Evolutionary conservation across 140 eudicot genomes (phyloP).

Genomic region (Oenanthe javanica): DNA sequence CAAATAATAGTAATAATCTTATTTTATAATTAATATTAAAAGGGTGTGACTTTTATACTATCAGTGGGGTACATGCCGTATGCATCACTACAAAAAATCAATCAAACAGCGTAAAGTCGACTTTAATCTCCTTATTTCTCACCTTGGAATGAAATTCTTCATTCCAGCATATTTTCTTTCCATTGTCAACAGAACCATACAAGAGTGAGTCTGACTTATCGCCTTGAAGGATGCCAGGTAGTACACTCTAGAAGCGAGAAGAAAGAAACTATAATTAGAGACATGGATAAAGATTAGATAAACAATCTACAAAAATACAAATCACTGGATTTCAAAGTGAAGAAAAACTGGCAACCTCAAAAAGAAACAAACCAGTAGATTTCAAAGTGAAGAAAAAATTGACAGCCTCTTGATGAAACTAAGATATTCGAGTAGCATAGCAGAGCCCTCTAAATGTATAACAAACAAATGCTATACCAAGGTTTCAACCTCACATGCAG

Average conservation of each 20-base stretch:
- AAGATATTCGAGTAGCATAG: neutral
- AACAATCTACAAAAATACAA: neutral
- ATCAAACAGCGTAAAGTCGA: neutral
- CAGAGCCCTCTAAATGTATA: neutral
- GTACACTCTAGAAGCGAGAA: conserved; percentile 63
- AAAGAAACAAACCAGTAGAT: neutral
- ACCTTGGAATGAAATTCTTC: conserved; percentile 93
- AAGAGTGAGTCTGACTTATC: conserved; percentile 96
- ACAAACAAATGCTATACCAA: neutral
- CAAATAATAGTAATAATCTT: neutral
- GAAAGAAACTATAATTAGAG: neutral
- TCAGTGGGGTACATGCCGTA: neutral
- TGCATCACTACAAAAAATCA: neutral
- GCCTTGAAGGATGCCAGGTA: conserved; percentile 99
- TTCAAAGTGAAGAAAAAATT: neutral
- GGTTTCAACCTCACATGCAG: neutral
- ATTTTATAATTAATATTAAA: neutral
- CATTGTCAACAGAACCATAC: conserved; percentile 99
- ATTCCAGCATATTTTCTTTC: conserved; percentile 97
- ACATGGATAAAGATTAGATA: too few species aligned
- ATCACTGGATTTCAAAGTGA: too few species aligned
- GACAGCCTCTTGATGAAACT: neutral
- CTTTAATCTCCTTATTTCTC: conserved; percentile 3
- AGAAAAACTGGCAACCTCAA: too few species aligned
- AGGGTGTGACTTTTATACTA: neutral